Evolutionary conservation across 2,329 filamentous ascomycete genomes (phyloP), one percentile per base, ranked within the genome.

Genomic region (Annulohypoxylon truncatum): DNA sequence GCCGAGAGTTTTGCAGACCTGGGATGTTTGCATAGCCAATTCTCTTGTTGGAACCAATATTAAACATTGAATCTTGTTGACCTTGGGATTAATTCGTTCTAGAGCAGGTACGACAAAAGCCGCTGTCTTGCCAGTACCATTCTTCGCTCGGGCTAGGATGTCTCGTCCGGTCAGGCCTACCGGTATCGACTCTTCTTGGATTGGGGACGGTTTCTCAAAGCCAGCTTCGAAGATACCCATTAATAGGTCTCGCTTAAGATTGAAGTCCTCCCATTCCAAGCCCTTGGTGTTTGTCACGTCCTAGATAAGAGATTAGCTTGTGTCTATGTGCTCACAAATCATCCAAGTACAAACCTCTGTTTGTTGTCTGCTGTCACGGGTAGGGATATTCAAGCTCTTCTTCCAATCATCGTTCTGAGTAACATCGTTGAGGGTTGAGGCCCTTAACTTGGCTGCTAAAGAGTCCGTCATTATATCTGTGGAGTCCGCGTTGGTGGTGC

Each of bases 221-320:
- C 96, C 96, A 73, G 96, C 96, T 83, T 99, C 96, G 80, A 98
- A 99, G 72, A 99, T 98, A 68, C 96, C 96, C 95, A 98, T 99
- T 83, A 99, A 89, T 67, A 99, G 84, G 78, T 97, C 93, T 78
- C 96, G 88, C 84, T 97, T 97, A 74, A 99, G 90, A 72, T 92
- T 92, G 79, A 99, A 97, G 73, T 98, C 93, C 81, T 99, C 96
- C 77, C 97, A 99, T 74, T 99, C 96, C 68, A 99, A 86, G 66
- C 96, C 96, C 83, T 97, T 98, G 29, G 95, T 99, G 75, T 94
- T 94, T 62, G 95, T 98, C 67, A 99, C 96, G 92, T 99, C 96
- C 92, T 97, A 74, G 4, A 52, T 52, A 68, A 22, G 61, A 61
- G 26, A 68, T 56, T 60, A 68, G 68, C 48, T 64, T 38, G 50